phyloP scores from a whole-genome alignment of 202 grass and related monocot genomes.

The Digitaria exilis region DNA sequence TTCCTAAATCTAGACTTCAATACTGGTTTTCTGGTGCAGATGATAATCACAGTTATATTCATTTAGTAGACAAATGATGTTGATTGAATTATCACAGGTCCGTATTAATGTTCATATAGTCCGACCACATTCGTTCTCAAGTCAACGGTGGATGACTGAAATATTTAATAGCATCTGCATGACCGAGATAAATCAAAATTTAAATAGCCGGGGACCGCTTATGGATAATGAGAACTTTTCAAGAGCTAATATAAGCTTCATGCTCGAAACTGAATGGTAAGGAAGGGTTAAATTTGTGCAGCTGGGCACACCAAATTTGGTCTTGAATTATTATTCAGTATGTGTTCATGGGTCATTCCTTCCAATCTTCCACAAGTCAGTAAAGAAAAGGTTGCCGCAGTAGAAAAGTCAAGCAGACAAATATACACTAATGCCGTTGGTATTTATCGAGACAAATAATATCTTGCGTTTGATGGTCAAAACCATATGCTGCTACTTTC shows the following conservation, averaged over 20 bases:
- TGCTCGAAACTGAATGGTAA: background rate
- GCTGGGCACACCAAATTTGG: background rate
- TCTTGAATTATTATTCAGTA: background rate
- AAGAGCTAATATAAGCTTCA: background rate
- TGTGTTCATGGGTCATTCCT: background rate
- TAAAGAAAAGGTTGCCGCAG: conserved; percentile 3
- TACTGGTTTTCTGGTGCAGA: background rate
- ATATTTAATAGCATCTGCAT: background rate
- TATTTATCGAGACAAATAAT: background rate
- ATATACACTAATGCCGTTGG: no score
- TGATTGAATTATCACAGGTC: background rate
- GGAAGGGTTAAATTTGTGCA: background rate
- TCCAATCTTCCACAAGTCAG: background rate
- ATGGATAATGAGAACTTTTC: background rate
- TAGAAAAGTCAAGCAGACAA: background rate
- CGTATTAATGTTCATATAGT: background rate
- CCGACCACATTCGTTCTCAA: background rate
- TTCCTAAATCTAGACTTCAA: background rate
- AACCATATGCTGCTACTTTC: background rate
- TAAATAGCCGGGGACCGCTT: background rate
- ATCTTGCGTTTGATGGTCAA: background rate
- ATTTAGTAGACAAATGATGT: background rate
- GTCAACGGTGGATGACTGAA: background rate
- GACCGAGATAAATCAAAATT: background rate
- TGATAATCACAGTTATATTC: background rate